Evolutionary conservation across 352 stramenopile genomes (phyloP).

Genomic region (Phytophthora sp.): DNA sequence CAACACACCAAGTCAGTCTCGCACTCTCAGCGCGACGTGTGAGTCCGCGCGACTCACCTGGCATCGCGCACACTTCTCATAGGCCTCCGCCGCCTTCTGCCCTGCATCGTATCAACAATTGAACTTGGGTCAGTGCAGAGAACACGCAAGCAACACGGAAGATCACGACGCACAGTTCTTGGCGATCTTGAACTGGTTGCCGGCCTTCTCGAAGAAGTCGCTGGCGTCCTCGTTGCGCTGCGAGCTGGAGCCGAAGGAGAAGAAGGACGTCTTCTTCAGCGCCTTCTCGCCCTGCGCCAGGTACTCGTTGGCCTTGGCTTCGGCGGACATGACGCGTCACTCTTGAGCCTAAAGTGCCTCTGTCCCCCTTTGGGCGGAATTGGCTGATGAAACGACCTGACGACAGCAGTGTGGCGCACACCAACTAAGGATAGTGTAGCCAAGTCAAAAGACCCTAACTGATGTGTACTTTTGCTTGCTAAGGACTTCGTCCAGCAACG

Average conservation of each 20-base stretch:
- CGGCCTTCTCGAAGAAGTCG: slow-evolving; percentile 94
- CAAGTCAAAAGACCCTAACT: neutral
- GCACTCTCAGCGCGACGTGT: neutral
- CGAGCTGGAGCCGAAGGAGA: slow-evolving; percentile 93
- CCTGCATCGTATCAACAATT: too few relatives aligned
- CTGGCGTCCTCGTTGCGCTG: slow-evolving; percentile 97
- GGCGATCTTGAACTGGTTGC: slow-evolving; percentile 97
- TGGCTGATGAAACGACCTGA: slow-evolving; percentile 8
- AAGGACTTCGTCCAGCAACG: neutral
- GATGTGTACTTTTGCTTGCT: too few relatives aligned
- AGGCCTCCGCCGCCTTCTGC: slow-evolving; percentile 79
- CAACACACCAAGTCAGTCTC: neutral
- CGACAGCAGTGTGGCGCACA: slow-evolving; percentile 9
- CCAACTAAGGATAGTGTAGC: too few relatives aligned
- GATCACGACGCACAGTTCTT: slow-evolving; percentile 84
- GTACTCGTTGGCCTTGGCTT: slow-evolving; percentile 80
- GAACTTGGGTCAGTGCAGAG: too few relatives aligned
- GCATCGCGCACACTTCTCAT: slow-evolving; percentile 83
- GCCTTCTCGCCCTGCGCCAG: slow-evolving; percentile 87
- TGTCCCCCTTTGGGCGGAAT: slow-evolving; percentile 16
- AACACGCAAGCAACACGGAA: slow-evolving; percentile 28
- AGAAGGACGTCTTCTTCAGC: slow-evolving; percentile 96
- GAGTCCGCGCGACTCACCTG: slow-evolving; percentile 48
- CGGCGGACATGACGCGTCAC: slow-evolving; percentile 57
- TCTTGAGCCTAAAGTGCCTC: neutral